Percentiles rank a stretch among this genome's conserved stretches.
phyloP scores from a whole-genome alignment of 345 rosid species.

The Crucihimalaya himalaica region DNA sequence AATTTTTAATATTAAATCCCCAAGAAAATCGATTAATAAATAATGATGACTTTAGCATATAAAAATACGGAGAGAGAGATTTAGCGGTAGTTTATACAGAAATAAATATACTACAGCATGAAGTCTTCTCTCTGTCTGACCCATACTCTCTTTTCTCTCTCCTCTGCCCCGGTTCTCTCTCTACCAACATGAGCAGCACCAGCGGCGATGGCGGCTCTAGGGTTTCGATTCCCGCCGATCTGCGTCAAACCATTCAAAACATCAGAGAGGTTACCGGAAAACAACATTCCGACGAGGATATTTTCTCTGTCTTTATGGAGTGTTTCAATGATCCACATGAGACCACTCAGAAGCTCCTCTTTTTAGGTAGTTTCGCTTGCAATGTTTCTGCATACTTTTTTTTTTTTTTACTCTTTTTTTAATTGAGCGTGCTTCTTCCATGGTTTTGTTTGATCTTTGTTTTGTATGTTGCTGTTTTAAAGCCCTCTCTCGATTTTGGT shows the following conservation, averaged over 20 bases:
- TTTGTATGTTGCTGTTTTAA: neutral
- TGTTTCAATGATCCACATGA: conserved; percentile 83
- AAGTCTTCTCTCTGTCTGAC: neutral
- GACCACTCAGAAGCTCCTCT: conserved; percentile 72
- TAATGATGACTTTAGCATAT: conserved; percentile 9
- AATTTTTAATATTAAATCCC: no score
- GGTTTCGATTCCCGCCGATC: conserved; percentile 61
- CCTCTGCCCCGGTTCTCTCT: neutral
- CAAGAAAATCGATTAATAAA: no score
- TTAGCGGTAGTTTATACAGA: conserved; percentile 18
- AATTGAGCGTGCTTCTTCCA: neutral
- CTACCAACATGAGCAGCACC: conserved; percentile 50
- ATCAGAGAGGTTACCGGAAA: conserved; percentile 78
- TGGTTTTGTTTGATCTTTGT: conserved; percentile 19
- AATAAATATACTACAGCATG: neutral
- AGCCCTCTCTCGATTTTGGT: neutral
- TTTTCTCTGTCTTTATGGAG: conserved; percentile 68
- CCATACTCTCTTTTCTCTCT: neutral
- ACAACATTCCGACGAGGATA: conserved; percentile 83
- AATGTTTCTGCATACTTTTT: neutral
- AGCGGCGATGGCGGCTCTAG: conserved; percentile 50
- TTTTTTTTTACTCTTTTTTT: neutral
- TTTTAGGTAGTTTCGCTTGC: conserved; percentile 50
- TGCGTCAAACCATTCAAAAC: conserved; percentile 56
- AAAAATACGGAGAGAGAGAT: neutral